A percentile compares a stretch with the other conserved stretches of the same genome.
These are phyloP conservation scores for Trichosanthes truncata DNA, from an alignment of 306 rosid genomes.

Conservation along the genomic window DNA sequence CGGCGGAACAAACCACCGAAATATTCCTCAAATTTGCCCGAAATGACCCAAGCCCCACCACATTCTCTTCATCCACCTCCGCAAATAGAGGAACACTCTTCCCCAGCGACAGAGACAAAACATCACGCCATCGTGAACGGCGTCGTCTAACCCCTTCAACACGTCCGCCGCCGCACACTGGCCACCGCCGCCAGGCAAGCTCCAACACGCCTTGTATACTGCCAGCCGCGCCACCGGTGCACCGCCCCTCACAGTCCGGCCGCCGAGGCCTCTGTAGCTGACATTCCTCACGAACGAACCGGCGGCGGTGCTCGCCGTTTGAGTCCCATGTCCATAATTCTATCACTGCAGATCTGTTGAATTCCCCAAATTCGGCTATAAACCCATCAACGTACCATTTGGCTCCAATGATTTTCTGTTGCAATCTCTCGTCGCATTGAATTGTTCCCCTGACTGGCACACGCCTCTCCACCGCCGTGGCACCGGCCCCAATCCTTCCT, in stretches of 20 bases:
- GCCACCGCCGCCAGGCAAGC: slow-evolving; percentile 16
- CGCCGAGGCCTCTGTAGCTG: slow-evolving; percentile 39
- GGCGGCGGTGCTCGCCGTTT: slow-evolving; percentile 35
- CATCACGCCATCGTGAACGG: slow-evolving; percentile 47
- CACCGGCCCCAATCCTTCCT: slow-evolving; percentile 32
- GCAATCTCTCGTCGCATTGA: slow-evolving; percentile 26
- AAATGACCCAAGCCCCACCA: slow-evolving; percentile 58
- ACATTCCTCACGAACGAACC: slow-evolving; percentile 26
- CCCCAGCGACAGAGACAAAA: slow-evolving; percentile 35
- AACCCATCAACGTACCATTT: slow-evolving; percentile 35
- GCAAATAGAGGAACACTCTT: slow-evolving; percentile 23
- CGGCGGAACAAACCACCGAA: slow-evolving; percentile 60
- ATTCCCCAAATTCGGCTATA: slow-evolving; percentile 24
- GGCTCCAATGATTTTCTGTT: slow-evolving; percentile 42
- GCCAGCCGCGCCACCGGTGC: slow-evolving; percentile 43
- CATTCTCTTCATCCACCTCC: slow-evolving; percentile 52
- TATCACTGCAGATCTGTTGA: slow-evolving; percentile 7
- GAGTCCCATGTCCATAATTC: slow-evolving; percentile 46
- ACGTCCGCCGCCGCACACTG: slow-evolving; percentile 36
- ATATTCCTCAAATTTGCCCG: slow-evolving; percentile 51
- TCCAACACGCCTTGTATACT: slow-evolving; percentile 52
- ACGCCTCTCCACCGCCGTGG: slow-evolving; percentile 39
- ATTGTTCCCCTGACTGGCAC: slow-evolving; percentile 32
- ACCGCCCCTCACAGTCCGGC: slow-evolving; percentile 37
- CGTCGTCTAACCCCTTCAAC: slow-evolving; percentile 37